Evolutionary conservation across 768 basidiomycete species (phyloP), one percentile per base, ranked within the genome.

Genomic region (Tylopilus plumbeoviolaceoides): DNA sequence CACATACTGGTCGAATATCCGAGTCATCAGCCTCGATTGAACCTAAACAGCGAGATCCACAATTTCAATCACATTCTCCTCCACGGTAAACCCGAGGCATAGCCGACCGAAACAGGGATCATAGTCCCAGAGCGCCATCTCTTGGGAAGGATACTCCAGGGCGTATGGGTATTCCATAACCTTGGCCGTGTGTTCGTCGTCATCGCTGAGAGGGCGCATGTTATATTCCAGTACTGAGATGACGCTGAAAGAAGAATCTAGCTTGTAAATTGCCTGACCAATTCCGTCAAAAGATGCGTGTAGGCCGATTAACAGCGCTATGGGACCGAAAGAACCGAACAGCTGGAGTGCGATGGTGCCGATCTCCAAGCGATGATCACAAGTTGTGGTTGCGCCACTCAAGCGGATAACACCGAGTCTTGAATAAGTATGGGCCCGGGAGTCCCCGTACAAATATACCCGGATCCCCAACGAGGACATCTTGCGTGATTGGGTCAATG

Each of bases 61-160:
- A 21, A 65, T 25, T 42, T 63, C 54, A 9, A 63, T 48, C 17
- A 47, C 31, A 1, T 38, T 31, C 15, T 49, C 35, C 41, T 21
- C 33, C 33, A 33, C 2, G 28, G 28, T 30, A 10, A 30, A 30
- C 28, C 28, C 7, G 2, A 65, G 14, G 23, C 58, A 63, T n/a
- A 64, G 35, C 33, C 53, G 51, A 2, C 63, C 63, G 0, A 41
- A 48, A 46, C 65, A 64, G 4, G 61, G 53, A 48, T 64, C 63
- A 39, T 59, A 65, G 45, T 65, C 60, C 28, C 35, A 21, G 12
- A 65, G 33, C 9, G 33, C 12, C 33, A 33, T 9, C 20, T 14
- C 44, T 44, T 1, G 21, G 10, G 6, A 14, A 12, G 56, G 36
- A 27, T 46, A 48, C 3, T 27, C 43, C 7, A 55, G 25, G 23